phyloP scores from a whole-genome alignment of 2,329 filamentous ascomycete genomes.

The Grosmannia penicillata region DNA sequence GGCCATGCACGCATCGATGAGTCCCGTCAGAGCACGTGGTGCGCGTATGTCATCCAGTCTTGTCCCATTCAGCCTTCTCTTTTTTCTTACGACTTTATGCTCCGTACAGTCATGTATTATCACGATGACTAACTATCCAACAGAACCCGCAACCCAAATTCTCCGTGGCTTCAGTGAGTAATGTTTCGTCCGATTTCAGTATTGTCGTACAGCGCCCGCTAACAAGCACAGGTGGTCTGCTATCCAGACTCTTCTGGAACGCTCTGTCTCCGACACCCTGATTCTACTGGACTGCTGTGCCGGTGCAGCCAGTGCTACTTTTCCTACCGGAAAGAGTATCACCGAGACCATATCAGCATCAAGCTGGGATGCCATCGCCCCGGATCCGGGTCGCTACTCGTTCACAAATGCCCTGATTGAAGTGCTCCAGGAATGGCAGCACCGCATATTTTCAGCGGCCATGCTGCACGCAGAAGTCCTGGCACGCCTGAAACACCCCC shows the following conservation, averaged over 20 bases:
- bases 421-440: slow-evolving; percentile 41
- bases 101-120: background rate
- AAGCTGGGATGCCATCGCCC: slow-evolving; percentile 46
- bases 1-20: slow-evolving; percentile 46
- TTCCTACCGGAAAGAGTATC: slow-evolving; percentile 41
- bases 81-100: background rate
- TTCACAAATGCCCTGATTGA: slow-evolving; percentile 46
- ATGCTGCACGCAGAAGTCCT: slow-evolving; percentile 47
- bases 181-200: background rate
- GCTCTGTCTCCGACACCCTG: slow-evolving; percentile 40
- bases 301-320: slow-evolving; percentile 43
- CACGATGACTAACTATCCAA: too few species aligned
- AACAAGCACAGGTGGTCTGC: slow-evolving; percentile 35
- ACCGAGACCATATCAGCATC: slow-evolving; percentile 48
- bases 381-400: slow-evolving; percentile 42
- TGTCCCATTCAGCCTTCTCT: background rate
- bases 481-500: slow-evolving; percentile 43
- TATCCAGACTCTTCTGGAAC: slow-evolving; percentile 42
- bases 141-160: slow-evolving; percentile 34
- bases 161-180: slow-evolving; percentile 39
- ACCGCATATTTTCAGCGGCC: slow-evolving; percentile 39
- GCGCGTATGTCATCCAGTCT: slow-evolving; percentile 26
- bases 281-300: slow-evolving; percentile 46
- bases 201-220: too few species aligned
- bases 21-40: slow-evolving; percentile 45